phyloP scores from a whole-genome alignment of 345 rosid species.

The Abelmoschus esculentus region DNA sequence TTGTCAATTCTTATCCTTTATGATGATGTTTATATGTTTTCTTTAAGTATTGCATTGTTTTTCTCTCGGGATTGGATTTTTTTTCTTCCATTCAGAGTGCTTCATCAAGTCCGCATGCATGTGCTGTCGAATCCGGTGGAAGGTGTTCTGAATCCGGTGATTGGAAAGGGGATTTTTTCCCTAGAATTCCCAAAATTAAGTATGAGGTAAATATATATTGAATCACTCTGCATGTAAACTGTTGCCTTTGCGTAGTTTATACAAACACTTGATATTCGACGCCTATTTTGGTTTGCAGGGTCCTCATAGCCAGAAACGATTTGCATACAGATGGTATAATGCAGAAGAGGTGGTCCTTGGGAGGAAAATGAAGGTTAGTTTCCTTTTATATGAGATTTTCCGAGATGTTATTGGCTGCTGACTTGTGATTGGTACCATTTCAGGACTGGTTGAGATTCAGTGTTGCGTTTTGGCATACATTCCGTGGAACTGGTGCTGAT shows the following conservation, averaged over 20 bases:
- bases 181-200: conserved; percentile 62
- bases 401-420: neutral
- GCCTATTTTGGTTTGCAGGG: conserved; percentile 34
- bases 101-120: conserved; percentile 49
- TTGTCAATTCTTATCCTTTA: neutral
- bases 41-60: neutral
- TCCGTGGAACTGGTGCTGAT: conserved; percentile 81
- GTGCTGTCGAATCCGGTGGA: conserved; percentile 56
- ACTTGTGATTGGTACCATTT: conserved; percentile 11
- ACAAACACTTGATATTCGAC: neutral
- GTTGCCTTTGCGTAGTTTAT: neutral
- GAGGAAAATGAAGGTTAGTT: conserved; percentile 84
- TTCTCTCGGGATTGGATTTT: conserved; percentile 1
- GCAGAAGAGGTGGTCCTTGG: conserved; percentile 86
- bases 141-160: conserved; percentile 48
- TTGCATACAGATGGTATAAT: conserved; percentile 83
- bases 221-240: neutral
- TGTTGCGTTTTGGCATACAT: conserved; percentile 98
- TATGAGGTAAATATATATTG: conserved; percentile 54
- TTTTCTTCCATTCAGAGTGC: conserved; percentile 38
- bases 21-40: neutral
- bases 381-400: neutral
- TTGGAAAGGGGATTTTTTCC: conserved; percentile 94
- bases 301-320: conserved; percentile 56
- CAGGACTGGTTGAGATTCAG: conserved; percentile 98